Evolutionary conservation across 2,329 filamentous ascomycete species (phyloP).

Genomic region (Beauveria sp.): DNA sequence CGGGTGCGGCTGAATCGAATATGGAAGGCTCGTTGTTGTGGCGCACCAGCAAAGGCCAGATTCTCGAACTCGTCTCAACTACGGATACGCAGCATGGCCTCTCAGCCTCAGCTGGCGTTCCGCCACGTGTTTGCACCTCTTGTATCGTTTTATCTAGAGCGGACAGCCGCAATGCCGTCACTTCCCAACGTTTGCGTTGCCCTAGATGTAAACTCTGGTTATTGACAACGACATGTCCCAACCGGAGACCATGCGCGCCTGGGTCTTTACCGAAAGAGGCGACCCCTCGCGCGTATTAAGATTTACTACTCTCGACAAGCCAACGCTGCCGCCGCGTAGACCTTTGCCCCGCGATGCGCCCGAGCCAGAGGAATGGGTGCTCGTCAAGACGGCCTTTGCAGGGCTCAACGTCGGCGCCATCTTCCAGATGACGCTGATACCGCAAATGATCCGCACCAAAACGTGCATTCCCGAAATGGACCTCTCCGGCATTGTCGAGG

Average conservation of each 20-base stretch:
- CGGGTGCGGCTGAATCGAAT: not conserved
- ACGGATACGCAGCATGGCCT: not conserved
- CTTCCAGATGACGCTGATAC: conserved; percentile 33
- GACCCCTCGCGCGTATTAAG: conserved; percentile 20
- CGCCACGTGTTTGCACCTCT: not conserved
- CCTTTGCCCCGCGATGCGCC: conserved; percentile 22
- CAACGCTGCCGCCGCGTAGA: conserved; percentile 20
- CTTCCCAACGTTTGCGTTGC: not conserved
- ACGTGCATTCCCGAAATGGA: conserved; percentile 35
- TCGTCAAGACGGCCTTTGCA: conserved; percentile 34
- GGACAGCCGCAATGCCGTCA: not conserved
- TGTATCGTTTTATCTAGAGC: not conserved
- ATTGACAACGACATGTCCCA: not conserved
- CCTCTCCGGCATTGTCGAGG: conserved; percentile 33
- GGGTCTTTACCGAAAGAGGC: conserved; percentile 24
- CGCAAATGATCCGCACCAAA: conserved; percentile 28
- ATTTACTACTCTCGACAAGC: conserved; percentile 17
- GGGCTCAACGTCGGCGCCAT: conserved; percentile 38
- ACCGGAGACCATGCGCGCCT: conserved; percentile 17
- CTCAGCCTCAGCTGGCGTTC: conserved; percentile 2
- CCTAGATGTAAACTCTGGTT: not conserved
- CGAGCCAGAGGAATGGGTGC: conserved; percentile 27
- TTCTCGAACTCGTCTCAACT: not conserved
- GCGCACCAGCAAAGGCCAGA: not conserved
- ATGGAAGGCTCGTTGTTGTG: not conserved